Percentiles rank a stretch among this genome's conserved stretches.
phyloP scores from a whole-genome alignment of 1,284 basidiomycete species.

The Rhodotorula sp. region DNA sequence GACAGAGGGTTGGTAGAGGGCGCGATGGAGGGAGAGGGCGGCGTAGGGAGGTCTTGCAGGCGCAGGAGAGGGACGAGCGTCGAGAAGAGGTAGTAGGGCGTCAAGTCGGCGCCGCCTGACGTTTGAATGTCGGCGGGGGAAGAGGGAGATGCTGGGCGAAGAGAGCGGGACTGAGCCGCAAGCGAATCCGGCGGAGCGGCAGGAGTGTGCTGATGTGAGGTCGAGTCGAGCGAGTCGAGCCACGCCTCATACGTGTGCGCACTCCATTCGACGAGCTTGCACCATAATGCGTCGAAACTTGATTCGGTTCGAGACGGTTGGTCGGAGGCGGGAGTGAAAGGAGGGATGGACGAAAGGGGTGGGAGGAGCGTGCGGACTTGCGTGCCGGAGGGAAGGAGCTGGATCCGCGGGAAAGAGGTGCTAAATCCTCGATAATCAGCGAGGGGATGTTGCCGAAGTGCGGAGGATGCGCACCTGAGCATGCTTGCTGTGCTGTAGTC shows the following conservation, averaged over 20 bases:
- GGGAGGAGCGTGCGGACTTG: slow-evolving; percentile 36
- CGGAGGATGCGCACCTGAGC: slow-evolving; percentile 24
- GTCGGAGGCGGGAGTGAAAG: not conserved
- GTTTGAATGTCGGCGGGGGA: too few species aligned
- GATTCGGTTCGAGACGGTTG: too few species aligned
- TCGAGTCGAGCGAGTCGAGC: not conserved
- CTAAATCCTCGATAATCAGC: not conserved
- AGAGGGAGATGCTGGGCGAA: not conserved
- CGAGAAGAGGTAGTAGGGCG: slow-evolving; percentile 15
- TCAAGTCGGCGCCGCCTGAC: not conserved
- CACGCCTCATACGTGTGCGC: slow-evolving; percentile 18
- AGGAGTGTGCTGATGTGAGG: too few species aligned
- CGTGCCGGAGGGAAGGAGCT: slow-evolving; percentile 23
- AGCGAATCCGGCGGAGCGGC: too few species aligned
- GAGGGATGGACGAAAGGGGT: not conserved
- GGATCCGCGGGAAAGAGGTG: slow-evolving; percentile 27
- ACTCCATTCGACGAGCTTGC: slow-evolving; percentile 24
- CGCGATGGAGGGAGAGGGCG: not conserved
- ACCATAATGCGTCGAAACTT: slow-evolving; percentile 7
- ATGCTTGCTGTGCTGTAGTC: slow-evolving; percentile 32
- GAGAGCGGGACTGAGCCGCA: not conserved
- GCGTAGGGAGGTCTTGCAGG: not conserved
- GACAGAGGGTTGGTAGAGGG: too few species aligned
- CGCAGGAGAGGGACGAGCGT: slow-evolving; percentile 1
- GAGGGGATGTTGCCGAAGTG: too few species aligned